Evolutionary conservation across 371 early-diverging fungal genomes (phyloP).

Genomic region (Syncephalis fuscata): DNA sequence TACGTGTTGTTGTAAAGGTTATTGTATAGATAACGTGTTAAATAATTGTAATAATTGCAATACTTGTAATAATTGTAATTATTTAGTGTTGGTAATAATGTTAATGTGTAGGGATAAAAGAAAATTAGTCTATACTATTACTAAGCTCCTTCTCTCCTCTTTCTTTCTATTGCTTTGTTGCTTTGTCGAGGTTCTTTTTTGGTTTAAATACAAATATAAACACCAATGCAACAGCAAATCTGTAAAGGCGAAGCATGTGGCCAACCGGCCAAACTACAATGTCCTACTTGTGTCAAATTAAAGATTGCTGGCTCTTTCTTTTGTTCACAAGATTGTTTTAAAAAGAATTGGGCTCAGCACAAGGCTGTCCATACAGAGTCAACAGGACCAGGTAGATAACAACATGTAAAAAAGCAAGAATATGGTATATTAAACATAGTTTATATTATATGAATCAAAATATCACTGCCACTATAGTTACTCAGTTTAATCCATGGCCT

Average conservation of each 20-base stretch:
- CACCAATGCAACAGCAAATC: constrained; percentile 4
- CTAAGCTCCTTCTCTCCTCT: too few species aligned
- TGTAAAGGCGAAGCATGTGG: constrained; percentile 47
- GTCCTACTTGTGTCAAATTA: constrained; percentile 79
- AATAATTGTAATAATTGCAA: too few species aligned
- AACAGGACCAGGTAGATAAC: background rate
- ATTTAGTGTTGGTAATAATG: too few species aligned
- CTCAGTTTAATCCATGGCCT: constrained; percentile 67
- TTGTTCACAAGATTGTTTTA: constrained; percentile 85
- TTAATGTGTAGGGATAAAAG: too few species aligned
- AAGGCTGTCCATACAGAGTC: constrained; percentile 26
- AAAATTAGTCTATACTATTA: too few species aligned
- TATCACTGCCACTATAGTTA: constrained; percentile 10
- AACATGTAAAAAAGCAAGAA: background rate
- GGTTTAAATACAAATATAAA: too few species aligned
- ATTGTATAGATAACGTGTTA: too few species aligned
- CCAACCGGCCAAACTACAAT: constrained; percentile 62
- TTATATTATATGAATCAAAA: too few species aligned
- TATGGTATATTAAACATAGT: background rate
- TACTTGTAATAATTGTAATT: too few species aligned
- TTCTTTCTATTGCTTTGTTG: too few species aligned
- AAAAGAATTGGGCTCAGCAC: constrained; percentile 60
- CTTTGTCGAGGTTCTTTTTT: too few species aligned
- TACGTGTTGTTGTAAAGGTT: too few species aligned
- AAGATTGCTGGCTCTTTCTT: constrained; percentile 47